Percentiles rank a stretch among this genome's conserved stretches.
Conservation (phyloP, 169 alveolate genomes). For the Toxoplasma gondii region DNA sequence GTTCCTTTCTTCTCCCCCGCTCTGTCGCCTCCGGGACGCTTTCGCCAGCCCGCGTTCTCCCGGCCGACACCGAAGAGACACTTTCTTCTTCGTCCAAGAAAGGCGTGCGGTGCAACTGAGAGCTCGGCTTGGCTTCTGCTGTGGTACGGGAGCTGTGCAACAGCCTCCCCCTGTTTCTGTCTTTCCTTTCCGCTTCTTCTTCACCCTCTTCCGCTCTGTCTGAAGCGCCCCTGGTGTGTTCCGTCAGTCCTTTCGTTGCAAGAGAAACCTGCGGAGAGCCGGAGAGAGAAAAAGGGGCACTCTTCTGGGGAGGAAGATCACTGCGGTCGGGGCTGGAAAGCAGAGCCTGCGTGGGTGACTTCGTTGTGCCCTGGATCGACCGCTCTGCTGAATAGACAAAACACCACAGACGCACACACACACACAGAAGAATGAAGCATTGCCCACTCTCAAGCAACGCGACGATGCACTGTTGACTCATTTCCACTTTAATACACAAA, state of each 20-base stretch:
- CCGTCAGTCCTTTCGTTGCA: not conserved
- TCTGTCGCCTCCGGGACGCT: no score
- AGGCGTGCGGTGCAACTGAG: not conserved
- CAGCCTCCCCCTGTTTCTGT: not conserved
- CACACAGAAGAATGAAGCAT: no score
- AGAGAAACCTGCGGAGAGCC: not conserved
- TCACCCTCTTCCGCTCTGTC: not conserved
- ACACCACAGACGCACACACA: no score
- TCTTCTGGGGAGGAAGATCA: not conserved
- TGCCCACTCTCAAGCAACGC: no score
- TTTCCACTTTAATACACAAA: no score
- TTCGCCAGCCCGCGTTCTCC: not conserved
- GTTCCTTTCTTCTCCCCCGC: no score
- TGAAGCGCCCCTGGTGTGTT: not conserved
- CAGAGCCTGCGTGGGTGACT: not conserved
- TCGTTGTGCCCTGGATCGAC: not conserved
- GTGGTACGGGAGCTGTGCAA: not conserved
- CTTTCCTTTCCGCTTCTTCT: not conserved
- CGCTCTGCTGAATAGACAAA: not conserved
- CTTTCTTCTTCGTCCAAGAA: not conserved
- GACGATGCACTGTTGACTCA: no score
- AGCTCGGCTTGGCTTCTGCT: not conserved
- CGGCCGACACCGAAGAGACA: not conserved
- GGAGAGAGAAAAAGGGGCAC: not conserved
- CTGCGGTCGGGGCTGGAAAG: not conserved